Percentiles rank a stretch among this genome's conserved stretches.
These are phyloP conservation scores for Pestalotiopsis sp. DNA, from an alignment of 2,329 filamentous ascomycete genomes.

Conservation along the genomic window DNA sequence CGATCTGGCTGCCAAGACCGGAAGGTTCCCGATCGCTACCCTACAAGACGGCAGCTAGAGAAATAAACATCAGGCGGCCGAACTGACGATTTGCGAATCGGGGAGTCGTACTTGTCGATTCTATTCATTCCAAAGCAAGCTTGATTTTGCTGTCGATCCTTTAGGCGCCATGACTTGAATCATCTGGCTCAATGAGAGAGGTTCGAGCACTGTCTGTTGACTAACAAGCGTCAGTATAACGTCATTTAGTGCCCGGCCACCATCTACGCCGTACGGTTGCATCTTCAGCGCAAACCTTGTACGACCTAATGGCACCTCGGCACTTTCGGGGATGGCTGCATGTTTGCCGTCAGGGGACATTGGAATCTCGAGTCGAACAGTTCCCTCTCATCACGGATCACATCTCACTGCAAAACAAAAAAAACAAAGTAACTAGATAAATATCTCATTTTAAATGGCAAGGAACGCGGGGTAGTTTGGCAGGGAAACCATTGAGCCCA, in stretches of 20 bases:
- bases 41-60: neutral
- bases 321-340: too few species aligned
- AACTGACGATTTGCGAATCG: neutral
- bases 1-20: constrained; percentile 8
- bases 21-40: neutral
- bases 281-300: neutral
- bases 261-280: neutral
- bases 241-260: neutral
- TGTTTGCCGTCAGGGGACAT: too few species aligned
- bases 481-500: too few species aligned
- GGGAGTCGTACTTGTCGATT: too few species aligned
- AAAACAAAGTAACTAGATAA: too few species aligned
- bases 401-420: too few species aligned
- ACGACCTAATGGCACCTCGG: neutral
- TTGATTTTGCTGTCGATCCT: neutral
- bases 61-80: neutral
- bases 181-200: neutral
- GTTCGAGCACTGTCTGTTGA: neutral
- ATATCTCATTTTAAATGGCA: too few species aligned
- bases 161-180: neutral
- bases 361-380: too few species aligned
- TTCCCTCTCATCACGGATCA: too few species aligned
- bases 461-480: too few species aligned
- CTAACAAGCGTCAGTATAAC: neutral
- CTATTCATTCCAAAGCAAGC: too few species aligned